phyloP scores from a whole-genome alignment of 345 rosid species.

The Gynandropsis gynandra region DNA sequence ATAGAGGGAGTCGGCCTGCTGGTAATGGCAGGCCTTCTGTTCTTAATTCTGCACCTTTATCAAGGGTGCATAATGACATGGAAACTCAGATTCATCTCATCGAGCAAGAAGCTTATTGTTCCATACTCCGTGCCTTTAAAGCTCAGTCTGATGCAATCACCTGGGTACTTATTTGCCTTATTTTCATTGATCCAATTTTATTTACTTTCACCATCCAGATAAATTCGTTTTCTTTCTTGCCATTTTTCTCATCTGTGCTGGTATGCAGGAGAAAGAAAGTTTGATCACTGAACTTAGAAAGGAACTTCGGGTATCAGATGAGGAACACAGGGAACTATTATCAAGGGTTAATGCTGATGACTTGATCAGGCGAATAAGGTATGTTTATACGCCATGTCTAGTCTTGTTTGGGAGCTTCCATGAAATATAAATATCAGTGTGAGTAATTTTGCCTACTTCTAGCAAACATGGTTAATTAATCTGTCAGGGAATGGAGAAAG shows the following conservation, averaged over 20 bases:
- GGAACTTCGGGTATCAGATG: slow-evolving; percentile 94
- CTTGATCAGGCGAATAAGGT: slow-evolving; percentile 80
- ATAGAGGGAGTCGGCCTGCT: slow-evolving; percentile 55
- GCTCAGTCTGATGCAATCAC: slow-evolving; percentile 97
- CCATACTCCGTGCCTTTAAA: slow-evolving; percentile 88
- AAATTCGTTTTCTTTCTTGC: slow-evolving; percentile 4
- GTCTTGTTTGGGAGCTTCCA: background rate
- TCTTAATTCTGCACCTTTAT: slow-evolving; percentile 46
- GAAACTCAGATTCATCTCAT: slow-evolving; percentile 84
- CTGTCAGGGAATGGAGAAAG: slow-evolving; percentile 89
- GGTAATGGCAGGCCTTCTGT: slow-evolving; percentile 83
- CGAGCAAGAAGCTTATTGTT: slow-evolving; percentile 88
- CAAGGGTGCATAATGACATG: slow-evolving; percentile 75
- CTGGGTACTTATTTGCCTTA: slow-evolving; percentile 54
- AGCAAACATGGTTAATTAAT: slow-evolving; percentile 7
- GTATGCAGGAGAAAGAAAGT: slow-evolving; percentile 81
- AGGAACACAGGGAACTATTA: slow-evolving; percentile 83
- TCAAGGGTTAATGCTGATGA: slow-evolving; percentile 88
- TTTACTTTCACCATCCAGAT: slow-evolving; percentile 4
- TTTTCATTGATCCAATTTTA: slow-evolving; percentile 4
- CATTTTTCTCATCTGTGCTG: background rate
- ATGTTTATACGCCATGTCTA: slow-evolving; percentile 16
- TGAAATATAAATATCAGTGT: background rate
- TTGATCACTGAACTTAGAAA: slow-evolving; percentile 92
- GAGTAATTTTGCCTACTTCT: background rate